These are phyloP conservation scores for Pachyrhizus erosus DNA, from an alignment of 306 rosid genomes.

Conservation along the genomic window DNA sequence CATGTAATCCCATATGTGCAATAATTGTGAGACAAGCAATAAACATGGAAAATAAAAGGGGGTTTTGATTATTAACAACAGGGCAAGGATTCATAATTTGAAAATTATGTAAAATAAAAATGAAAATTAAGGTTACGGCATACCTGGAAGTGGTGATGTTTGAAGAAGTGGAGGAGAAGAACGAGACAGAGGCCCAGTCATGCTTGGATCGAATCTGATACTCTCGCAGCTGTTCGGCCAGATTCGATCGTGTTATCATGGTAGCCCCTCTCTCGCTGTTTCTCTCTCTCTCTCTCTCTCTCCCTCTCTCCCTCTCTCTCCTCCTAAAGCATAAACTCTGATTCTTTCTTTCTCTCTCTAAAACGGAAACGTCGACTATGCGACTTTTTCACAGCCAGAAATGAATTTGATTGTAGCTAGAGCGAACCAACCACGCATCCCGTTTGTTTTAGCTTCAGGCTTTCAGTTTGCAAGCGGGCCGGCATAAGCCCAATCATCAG, in stretches of 20 bases:
- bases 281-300: constrained; percentile 13
- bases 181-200: constrained; percentile 97
- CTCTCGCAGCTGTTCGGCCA: constrained; percentile 95
- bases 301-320: constrained; percentile 25
- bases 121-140: not conserved
- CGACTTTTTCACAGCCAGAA: constrained; percentile 46
- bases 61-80: not conserved
- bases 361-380: constrained; percentile 33
- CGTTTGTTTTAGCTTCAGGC: not conserved
- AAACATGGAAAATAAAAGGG: not conserved
- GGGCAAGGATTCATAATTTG: not conserved
- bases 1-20: not conserved
- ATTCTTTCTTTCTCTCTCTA: constrained; percentile 47
- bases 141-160: constrained; percentile 82
- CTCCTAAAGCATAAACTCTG: constrained; percentile 8
- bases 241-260: constrained; percentile 99
- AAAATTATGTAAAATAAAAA: not conserved
- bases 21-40: constrained; percentile 11
- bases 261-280: constrained; percentile 33
- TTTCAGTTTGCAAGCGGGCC: not conserved
- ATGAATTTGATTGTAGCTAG: constrained; percentile 36
- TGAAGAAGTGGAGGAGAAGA: constrained; percentile 92
- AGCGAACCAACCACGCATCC: constrained; percentile 33
- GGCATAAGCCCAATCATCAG: not conserved
- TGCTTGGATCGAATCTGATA: constrained; percentile 99